Evolutionary conservation across 2,329 filamentous ascomycete genomes (phyloP).

Genomic region (Arthrobotrys sphaeroides): DNA sequence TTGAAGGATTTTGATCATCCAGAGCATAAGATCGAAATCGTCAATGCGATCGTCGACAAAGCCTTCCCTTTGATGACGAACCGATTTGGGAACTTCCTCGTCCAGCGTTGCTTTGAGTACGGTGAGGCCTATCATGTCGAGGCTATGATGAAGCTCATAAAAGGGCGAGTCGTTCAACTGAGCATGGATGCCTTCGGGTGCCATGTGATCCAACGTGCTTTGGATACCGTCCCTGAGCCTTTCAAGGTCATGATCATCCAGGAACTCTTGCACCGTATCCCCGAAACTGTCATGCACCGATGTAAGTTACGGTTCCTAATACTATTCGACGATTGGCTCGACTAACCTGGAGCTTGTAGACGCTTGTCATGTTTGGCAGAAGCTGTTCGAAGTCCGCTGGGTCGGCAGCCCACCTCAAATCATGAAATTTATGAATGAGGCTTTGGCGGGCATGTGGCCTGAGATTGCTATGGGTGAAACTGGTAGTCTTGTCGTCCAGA

Average conservation of each 20-base stretch:
- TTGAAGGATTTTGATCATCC: constrained; percentile 87
- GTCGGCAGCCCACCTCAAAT: constrained; percentile 93
- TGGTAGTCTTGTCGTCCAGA: constrained; percentile 96
- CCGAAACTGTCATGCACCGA: constrained; percentile 96
- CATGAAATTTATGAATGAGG: constrained; percentile 98
- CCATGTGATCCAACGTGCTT: constrained; percentile 97
- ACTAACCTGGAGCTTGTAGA: constrained; percentile 61
- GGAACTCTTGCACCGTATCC: constrained; percentile 91
- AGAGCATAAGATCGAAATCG: constrained; percentile 96
- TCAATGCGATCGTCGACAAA: constrained; percentile 77
- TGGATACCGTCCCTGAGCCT: constrained; percentile 95
- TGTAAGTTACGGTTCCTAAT: constrained; percentile 61
- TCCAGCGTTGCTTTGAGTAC: constrained; percentile 98
- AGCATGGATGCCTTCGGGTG: constrained; percentile 99
- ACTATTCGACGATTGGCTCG: background rate
- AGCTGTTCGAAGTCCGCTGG: constrained; percentile 97
- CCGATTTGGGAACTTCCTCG: constrained; percentile 96
- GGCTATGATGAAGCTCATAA: constrained; percentile 91
- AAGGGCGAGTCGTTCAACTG: constrained; percentile 89
- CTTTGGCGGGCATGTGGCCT: constrained; percentile 96
- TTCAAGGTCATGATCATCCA: constrained; percentile 99
- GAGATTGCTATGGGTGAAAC: constrained; percentile 97
- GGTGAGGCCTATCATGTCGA: constrained; percentile 93
- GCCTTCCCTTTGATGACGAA: constrained; percentile 91
- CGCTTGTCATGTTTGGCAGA: constrained; percentile 99